Conservation (phyloP, 306 rosid genomes). For the Arachis hypogaea region DNA sequence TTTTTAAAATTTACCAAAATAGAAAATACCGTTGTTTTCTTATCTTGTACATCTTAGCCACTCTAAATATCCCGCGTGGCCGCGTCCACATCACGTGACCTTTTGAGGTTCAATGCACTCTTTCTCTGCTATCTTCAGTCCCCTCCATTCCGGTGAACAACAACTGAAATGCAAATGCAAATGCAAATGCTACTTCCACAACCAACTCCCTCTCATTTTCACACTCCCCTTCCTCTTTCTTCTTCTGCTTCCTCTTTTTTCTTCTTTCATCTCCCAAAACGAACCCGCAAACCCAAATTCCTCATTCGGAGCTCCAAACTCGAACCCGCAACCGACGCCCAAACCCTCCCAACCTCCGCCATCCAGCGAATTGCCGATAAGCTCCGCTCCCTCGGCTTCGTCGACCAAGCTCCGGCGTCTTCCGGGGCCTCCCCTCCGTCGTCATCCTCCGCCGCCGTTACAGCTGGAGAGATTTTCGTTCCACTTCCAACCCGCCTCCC, state of each 20-base stretch:
- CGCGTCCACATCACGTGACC: no score
- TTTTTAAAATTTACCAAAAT: no score
- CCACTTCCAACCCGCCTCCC: conserved; percentile 69
- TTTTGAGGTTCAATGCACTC: no score
- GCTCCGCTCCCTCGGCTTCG: conserved; percentile 82
- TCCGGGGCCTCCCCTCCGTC: background rate
- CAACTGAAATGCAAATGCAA: background rate
- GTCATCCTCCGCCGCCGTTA: conserved; percentile 38
- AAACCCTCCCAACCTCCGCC: conserved; percentile 67
- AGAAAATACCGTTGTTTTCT: no score
- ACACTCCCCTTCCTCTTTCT: conserved; percentile 13
- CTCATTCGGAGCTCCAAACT: conserved; percentile 53
- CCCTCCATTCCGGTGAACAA: background rate
- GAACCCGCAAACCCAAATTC: conserved; percentile 40
- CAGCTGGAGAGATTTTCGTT: conserved; percentile 76
- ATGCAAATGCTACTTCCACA: conserved; percentile 57
- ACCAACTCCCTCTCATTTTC: conserved; percentile 40
- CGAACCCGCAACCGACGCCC: conserved; percentile 35
- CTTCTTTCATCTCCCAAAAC: conserved; percentile 46
- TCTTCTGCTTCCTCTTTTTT: conserved; percentile 44
- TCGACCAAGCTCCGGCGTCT: conserved; percentile 42
- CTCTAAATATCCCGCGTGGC: no score
- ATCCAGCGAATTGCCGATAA: conserved; percentile 87
- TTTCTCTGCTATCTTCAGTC: background rate
- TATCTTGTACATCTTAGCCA: no score